These are phyloP conservation scores for Blastobotrys persicus DNA, from an alignment of 1,139 yeast genomes.

Conservation along the genomic window DNA sequence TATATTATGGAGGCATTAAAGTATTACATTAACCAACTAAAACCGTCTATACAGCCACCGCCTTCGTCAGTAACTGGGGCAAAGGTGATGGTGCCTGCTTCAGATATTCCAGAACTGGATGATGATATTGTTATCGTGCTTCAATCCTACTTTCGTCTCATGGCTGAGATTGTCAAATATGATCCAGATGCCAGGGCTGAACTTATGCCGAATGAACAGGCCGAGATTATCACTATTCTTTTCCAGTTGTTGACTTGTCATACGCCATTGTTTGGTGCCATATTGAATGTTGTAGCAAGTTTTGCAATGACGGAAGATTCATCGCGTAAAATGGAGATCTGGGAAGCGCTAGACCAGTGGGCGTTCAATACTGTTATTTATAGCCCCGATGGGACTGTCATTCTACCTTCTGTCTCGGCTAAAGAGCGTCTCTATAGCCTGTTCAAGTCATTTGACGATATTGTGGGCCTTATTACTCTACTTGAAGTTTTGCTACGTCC, in stretches of 20 bases:
- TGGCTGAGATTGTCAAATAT: slow-evolving; percentile 51
- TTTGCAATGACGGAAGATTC: slow-evolving; percentile 46
- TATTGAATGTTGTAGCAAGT: slow-evolving; percentile 52
- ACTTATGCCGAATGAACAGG: slow-evolving; percentile 36
- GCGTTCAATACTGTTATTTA: slow-evolving; percentile 45
- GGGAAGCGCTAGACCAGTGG: slow-evolving; percentile 78
- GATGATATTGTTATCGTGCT: slow-evolving; percentile 80
- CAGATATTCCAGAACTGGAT: slow-evolving; percentile 53
- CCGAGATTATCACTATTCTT: slow-evolving; percentile 32
- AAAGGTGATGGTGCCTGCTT: slow-evolving; percentile 23
- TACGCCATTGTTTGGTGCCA: slow-evolving; percentile 55
- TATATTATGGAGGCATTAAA: slow-evolving; percentile 56
- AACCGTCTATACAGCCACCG: slow-evolving; percentile 19
- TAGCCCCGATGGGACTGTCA: slow-evolving; percentile 31
- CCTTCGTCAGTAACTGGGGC: slow-evolving; percentile 19
- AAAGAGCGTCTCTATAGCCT: slow-evolving; percentile 33
- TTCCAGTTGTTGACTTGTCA: slow-evolving; percentile 49
- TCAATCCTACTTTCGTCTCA: slow-evolving; percentile 63
- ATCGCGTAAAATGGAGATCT: slow-evolving; percentile 51
- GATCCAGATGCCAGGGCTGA: slow-evolving; percentile 41
- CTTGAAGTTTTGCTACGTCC: slow-evolving; percentile 44
- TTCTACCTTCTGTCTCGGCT: slow-evolving; percentile 27
- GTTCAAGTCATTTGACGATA: slow-evolving; percentile 37
- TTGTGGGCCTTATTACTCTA: slow-evolving; percentile 60
- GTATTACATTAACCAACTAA: slow-evolving; percentile 53